Conservation (phyloP, 1,284 basidiomycete species). For the Somion occarium region DNA sequence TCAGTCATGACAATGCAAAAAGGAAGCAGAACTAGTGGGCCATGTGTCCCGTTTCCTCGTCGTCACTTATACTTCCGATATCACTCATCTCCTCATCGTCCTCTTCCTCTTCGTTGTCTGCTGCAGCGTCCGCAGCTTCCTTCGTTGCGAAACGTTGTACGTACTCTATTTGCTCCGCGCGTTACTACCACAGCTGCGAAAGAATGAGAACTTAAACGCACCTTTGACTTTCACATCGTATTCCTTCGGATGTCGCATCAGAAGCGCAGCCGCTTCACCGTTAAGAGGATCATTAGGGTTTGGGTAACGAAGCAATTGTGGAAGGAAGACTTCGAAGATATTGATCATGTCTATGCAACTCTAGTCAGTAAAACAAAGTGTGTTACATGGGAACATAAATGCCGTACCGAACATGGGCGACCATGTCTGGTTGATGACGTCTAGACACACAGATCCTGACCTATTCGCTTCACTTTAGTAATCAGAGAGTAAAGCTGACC, state of each 20-base stretch:
- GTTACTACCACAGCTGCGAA: neutral
- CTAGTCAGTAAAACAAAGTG: neutral
- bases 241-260: constrained; percentile 95
- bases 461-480: constrained; percentile 49
- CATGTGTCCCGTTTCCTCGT: constrained; percentile 35
- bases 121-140: constrained; percentile 68
- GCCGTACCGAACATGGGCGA: constrained; percentile 93
- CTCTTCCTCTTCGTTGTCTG: constrained; percentile 58
- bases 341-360: constrained; percentile 87
- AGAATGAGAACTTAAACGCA: constrained; percentile 27
- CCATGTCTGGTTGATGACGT: constrained; percentile 99
- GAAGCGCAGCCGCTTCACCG: constrained; percentile 92
- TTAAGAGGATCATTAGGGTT: constrained; percentile 98
- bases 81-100: constrained; percentile 91
- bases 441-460: constrained; percentile 92
- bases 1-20: neutral
- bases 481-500: neutral
- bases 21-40: constrained; percentile 7
- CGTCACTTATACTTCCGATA: constrained; percentile 83
- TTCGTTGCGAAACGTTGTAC: constrained; percentile 83
- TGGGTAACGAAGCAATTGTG: constrained; percentile 94
- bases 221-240: constrained; percentile 92
- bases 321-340: constrained; percentile 97
- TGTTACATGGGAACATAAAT: neutral
- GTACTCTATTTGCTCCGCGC: constrained; percentile 53